Evolutionary conservation across 768 basidiomycete genomes (phyloP).

Genomic region (Leccinum longicurvipes): DNA sequence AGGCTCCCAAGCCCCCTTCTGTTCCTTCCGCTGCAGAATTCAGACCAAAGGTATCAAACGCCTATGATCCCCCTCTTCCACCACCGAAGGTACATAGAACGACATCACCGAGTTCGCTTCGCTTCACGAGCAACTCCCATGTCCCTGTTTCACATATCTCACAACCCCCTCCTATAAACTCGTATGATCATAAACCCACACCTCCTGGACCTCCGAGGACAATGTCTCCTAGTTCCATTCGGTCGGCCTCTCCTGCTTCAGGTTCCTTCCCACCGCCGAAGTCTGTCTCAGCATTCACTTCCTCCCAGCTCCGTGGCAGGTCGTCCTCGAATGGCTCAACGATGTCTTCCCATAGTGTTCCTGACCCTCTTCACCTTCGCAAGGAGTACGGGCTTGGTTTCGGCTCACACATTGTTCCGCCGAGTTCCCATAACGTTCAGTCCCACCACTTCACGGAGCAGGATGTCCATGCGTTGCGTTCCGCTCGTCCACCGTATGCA

Average conservation of each 20-base stretch:
- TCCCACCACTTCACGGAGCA: conserved; percentile 21
- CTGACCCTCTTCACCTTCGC: conserved; percentile 19
- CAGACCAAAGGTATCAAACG: conserved; percentile 64
- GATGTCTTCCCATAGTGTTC: conserved; percentile 31
- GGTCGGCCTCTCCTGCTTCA: conserved; percentile 21
- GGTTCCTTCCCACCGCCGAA: conserved; percentile 40
- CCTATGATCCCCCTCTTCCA: conserved; percentile 75
- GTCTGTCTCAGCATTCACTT: conserved; percentile 11
- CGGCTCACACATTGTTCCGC: conserved; percentile 16
- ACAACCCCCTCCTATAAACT: conserved; percentile 9
- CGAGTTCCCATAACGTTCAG: conserved; percentile 14
- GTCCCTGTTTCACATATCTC: conserved; percentile 7
- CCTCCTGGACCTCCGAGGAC: conserved; percentile 27
- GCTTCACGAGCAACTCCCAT: conserved; percentile 18
- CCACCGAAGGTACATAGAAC: conserved; percentile 38
- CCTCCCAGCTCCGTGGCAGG: conserved; percentile 32
- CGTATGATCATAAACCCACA: conserved; percentile 19
- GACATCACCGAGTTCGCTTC: conserved; percentile 25
- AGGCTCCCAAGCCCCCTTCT: conserved; percentile 32
- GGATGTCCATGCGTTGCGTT: conserved; percentile 28
- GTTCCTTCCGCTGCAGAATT: conserved; percentile 44
- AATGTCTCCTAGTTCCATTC: conserved; percentile 27
- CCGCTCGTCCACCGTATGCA: conserved; percentile 61
- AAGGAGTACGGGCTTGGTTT: conserved; percentile 29
- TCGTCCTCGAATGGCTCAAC: conserved; percentile 46